Evolutionary conservation across 2,329 filamentous ascomycete genomes (phyloP).

Genomic region (Colletotrichum sp.): DNA sequence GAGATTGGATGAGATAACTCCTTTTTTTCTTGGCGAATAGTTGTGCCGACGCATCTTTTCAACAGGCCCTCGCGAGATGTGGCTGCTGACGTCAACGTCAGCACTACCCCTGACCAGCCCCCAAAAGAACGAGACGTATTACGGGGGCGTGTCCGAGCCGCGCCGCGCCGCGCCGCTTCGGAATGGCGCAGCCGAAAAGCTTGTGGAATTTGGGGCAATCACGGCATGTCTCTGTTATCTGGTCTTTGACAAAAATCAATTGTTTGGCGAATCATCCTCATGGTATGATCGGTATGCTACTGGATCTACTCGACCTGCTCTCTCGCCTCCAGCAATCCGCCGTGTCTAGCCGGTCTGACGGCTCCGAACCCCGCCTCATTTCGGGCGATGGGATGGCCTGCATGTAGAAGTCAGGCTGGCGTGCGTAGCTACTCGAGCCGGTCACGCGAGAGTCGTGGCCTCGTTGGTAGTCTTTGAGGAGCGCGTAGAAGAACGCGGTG

Average conservation of each 20-base stretch:
- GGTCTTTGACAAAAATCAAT: neutral
- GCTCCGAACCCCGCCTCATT: neutral
- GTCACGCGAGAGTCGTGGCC: conserved; percentile 24
- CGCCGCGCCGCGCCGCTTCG: neutral
- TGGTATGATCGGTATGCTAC: conserved; percentile 3
- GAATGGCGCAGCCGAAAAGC: neutral
- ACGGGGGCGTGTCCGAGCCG: neutral
- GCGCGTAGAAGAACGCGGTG: conserved; percentile 33
- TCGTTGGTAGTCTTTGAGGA: conserved; percentile 30
- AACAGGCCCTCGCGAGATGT: neutral
- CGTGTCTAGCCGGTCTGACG: neutral
- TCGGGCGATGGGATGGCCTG: conserved; percentile 12
- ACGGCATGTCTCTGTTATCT: neutral
- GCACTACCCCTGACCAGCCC: neutral
- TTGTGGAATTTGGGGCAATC: neutral
- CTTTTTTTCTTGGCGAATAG: neutral
- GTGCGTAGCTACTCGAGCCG: conserved; percentile 5
- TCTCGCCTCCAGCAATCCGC: neutral
- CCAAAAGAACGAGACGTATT: neutral
- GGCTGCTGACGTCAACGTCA: neutral
- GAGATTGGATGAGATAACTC: neutral
- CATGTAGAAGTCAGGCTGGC: conserved; percentile 15
- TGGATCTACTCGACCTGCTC: conserved; percentile 5
- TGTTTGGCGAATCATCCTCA: neutral
- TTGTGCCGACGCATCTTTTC: neutral